Percentiles rank a stretch among this genome's conserved stretches.
These are phyloP conservation scores for Phytophthora hybrid DNA, from an alignment of 352 stramenopile species.

Conservation along the genomic window DNA sequence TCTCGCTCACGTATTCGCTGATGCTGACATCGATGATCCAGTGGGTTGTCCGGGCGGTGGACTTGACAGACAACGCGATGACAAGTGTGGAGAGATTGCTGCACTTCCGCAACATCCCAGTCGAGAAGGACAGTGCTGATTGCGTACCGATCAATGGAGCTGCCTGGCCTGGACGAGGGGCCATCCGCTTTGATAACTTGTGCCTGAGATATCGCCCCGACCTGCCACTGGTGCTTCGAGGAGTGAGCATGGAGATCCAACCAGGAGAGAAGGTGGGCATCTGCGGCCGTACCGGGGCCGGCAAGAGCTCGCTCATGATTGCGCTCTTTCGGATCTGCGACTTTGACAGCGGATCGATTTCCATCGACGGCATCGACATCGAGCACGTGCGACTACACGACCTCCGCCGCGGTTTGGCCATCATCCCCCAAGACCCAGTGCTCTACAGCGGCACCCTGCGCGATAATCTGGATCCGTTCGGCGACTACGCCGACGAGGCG, in stretches of 20 bases:
- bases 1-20: constrained; percentile 29
- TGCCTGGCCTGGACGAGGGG: constrained; percentile 40
- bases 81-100: constrained; percentile 28
- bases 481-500: constrained; percentile 69
- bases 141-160: constrained; percentile 18
- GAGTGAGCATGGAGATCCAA: constrained; percentile 43
- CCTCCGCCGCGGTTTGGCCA: constrained; percentile 52
- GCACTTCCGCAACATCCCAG: constrained; percentile 23
- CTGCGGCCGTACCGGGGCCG: constrained; percentile 31
- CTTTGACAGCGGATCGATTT: constrained; percentile 71
- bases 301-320: constrained; percentile 38
- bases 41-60: constrained; percentile 25
- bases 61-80: constrained; percentile 30
- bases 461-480: constrained; percentile 94
- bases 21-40: constrained; percentile 33
- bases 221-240: constrained; percentile 50
- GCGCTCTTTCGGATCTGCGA: constrained; percentile 44
- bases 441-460: constrained; percentile 91
- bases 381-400: constrained; percentile 44
- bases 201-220: constrained; percentile 37
- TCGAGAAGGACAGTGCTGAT: constrained; percentile 19
- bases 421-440: constrained; percentile 89
- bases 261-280: constrained; percentile 38
- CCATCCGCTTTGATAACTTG: constrained; percentile 44
- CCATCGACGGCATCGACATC: constrained; percentile 90